Conservation (phyloP, 306 rosid species). For the Quillaja saponaria region DNA sequence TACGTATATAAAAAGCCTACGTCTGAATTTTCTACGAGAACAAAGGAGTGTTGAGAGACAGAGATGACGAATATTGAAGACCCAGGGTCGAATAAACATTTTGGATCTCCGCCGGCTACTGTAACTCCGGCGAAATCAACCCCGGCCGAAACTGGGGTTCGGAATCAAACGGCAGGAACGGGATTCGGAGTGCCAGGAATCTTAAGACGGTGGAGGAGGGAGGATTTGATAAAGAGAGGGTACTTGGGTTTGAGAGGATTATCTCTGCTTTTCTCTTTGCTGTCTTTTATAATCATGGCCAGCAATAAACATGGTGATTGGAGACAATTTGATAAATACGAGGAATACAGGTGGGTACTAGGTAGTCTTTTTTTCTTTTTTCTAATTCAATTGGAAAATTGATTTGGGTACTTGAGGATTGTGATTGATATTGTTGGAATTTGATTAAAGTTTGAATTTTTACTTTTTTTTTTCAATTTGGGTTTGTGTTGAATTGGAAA, state of each 20-base stretch:
- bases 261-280: constrained; percentile 57
- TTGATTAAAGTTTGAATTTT: constrained; percentile 15
- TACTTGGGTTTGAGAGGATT: constrained; percentile 53
- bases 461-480: not conserved
- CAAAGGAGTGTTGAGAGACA: too few relatives aligned
- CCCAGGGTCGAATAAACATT: constrained; percentile 31
- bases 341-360: constrained; percentile 55
- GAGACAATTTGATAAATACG: constrained; percentile 56
- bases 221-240: constrained; percentile 57
- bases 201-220: constrained; percentile 65
- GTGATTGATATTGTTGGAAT: constrained; percentile 19
- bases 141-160: constrained; percentile 17
- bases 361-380: constrained; percentile 11
- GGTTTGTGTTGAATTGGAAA: constrained; percentile 1
- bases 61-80: constrained; percentile 43
- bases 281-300: constrained; percentile 59
- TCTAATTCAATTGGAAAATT: not conserved
- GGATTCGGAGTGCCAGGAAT: constrained; percentile 34
- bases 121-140: constrained; percentile 15
- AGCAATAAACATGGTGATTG: constrained; percentile 65
- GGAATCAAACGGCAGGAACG: constrained; percentile 12
- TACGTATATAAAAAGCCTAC: too few relatives aligned
- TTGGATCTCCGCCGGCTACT: constrained; percentile 30
- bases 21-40: too few relatives aligned
- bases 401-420: constrained; percentile 9